A percentile compares a stretch with the other conserved stretches of the same genome.
Evolutionary conservation across 1,139 yeast genomes (phyloP).

Genomic region (Ogataea hybrid): DNA sequence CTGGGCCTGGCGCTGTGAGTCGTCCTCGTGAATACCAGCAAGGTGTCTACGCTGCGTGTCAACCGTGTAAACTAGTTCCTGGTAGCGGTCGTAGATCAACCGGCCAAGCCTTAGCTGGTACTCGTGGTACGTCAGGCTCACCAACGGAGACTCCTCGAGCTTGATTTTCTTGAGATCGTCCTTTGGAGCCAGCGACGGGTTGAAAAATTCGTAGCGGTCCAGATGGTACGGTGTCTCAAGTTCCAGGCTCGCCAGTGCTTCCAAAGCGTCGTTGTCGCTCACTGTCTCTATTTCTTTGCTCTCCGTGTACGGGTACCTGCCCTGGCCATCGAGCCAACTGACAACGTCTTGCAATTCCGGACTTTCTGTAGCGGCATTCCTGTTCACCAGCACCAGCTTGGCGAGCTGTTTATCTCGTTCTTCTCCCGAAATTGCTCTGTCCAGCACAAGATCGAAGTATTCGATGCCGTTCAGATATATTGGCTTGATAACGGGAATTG

Average conservation of each 20-base stretch:
- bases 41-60: no score
- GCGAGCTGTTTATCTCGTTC: conserved; percentile 18
- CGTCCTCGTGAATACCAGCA: no score
- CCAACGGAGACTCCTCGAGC: no score
- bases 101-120: no score
- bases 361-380: conserved; percentile 1
- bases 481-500: conserved; percentile 41
- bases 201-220: no score
- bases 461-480: conserved; percentile 41
- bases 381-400: conserved; percentile 14
- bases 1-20: conserved; percentile 48
- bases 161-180: no score
- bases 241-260: conserved; percentile 11
- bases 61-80: no score
- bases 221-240: no score
- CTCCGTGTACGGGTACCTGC: conserved; percentile 17
- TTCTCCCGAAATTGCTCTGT: not conserved
- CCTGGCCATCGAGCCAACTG: conserved; percentile 16
- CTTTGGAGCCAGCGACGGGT: no score
- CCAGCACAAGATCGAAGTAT: conserved; percentile 31
- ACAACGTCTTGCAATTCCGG: conserved; percentile 11
- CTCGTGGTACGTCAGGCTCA: no score
- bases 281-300: conserved; percentile 10
- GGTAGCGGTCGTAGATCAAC: no score
- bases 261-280: conserved; percentile 2